Conservation (phyloP, 139 green algal genomes). For the Micractinium sp. region DNA sequence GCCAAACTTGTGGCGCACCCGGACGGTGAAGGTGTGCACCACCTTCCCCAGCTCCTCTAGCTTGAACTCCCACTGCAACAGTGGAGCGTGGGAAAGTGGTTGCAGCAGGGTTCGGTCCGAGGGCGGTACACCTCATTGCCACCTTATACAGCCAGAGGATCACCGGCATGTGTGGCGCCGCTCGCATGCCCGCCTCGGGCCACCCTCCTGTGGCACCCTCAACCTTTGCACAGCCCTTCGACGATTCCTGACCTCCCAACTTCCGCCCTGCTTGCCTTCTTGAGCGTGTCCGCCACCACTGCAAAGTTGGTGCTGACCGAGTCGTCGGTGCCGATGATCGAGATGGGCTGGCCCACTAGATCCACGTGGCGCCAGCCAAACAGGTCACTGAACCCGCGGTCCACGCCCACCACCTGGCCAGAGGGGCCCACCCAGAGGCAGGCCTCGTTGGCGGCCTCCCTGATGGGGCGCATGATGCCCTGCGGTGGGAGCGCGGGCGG, state of each 20-base stretch:
- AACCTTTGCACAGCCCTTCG: no score
- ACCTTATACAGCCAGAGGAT: no score
- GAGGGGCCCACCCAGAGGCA: neutral
- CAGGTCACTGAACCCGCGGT: neutral
- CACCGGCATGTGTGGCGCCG: no score
- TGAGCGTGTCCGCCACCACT: neutral
- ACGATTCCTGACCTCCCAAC: no score
- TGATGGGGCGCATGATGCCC: neutral
- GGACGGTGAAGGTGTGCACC: neutral
- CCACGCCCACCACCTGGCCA: constrained; percentile 19
- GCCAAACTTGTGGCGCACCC: constrained; percentile 3
- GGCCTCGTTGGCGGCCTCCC: neutral
- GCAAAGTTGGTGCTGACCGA: neutral
- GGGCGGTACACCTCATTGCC: no score
- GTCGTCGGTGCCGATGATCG: neutral
- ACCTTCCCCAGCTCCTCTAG: neutral
- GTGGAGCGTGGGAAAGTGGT: neutral
- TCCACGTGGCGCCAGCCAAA: constrained; percentile 8
- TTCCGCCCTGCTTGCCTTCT: neutral
- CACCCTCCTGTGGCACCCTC: no score
- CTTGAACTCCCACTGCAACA: constrained; percentile 10
- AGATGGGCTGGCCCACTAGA: neutral
- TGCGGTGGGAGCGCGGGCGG: neutral
- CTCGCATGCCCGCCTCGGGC: no score
- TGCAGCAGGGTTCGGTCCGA: neutral